Evolutionary conservation across 495 filamentous ascomycete species (phyloP).

Genomic region (Penicillium salamii): DNA sequence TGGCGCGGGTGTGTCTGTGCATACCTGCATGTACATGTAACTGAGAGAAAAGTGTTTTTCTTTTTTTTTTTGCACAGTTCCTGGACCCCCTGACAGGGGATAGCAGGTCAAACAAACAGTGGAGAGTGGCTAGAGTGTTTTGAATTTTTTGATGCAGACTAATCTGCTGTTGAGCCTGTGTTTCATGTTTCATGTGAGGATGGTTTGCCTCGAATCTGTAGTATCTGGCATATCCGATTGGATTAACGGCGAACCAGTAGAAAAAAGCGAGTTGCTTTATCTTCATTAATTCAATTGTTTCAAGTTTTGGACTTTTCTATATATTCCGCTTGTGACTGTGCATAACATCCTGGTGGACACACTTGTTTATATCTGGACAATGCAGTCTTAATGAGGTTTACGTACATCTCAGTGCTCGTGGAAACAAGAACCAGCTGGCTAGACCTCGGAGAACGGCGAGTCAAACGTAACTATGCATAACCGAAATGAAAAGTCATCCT

Average conservation of each 20-base stretch:
- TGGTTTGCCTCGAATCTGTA: slow-evolving; percentile 1
- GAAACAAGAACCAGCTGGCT: background rate
- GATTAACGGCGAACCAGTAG: slow-evolving; percentile 10
- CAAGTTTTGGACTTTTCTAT: slow-evolving; percentile 7
- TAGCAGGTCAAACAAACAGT: background rate
- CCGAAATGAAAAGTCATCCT: background rate
- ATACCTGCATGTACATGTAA: slow-evolving; percentile 14
- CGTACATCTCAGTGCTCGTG: background rate
- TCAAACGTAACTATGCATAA: slow-evolving; percentile 6
- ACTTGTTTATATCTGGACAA: slow-evolving; percentile 6
- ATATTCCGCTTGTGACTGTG: slow-evolving; percentile 2
- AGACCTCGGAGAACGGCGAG: background rate
- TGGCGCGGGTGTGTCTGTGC: slow-evolving; percentile 21
- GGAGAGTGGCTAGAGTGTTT: slow-evolving; percentile 5
- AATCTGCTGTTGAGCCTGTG: background rate
- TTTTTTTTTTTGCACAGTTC: slow-evolving; percentile 10
- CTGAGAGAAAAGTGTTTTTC: slow-evolving; percentile 12
- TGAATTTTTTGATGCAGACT: slow-evolving; percentile 3
- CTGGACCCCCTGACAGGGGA: slow-evolving; percentile 15
- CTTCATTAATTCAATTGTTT: slow-evolving; percentile 13
- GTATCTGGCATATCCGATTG: slow-evolving; percentile 10
- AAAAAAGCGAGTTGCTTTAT: slow-evolving; percentile 14
- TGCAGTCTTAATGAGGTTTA: too few relatives aligned
- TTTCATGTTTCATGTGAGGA: slow-evolving; percentile 6
- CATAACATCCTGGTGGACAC: slow-evolving; percentile 5